Percentiles rank a stretch among this genome's conserved stretches.
These are phyloP conservation scores for Eleusine coracana DNA, from an alignment of 176 grass and related monocot species.

Conservation along the genomic window DNA sequence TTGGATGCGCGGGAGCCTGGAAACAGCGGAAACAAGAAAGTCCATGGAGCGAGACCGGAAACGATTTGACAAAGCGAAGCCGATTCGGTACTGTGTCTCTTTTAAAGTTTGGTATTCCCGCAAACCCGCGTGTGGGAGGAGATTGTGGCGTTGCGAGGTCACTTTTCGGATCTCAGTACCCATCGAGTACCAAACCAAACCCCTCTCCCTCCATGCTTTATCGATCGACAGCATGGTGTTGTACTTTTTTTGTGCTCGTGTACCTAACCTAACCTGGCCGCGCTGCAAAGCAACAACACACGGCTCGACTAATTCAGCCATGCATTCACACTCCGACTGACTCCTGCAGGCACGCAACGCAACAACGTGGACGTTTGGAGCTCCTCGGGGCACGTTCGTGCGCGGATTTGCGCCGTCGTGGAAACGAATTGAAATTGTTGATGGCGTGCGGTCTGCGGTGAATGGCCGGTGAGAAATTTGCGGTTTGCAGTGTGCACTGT, in stretches of 20 bases:
- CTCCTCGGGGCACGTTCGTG: too few relatives aligned
- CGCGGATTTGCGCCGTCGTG: too few relatives aligned
- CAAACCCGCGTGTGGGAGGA: conserved; percentile 31
- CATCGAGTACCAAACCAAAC: conserved; percentile 11
- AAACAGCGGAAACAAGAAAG: background rate
- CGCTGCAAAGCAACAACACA: conserved; percentile 26
- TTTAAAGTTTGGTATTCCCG: conserved; percentile 44
- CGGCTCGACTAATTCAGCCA: conserved; percentile 8
- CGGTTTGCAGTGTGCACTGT: background rate
- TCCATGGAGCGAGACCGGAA: background rate
- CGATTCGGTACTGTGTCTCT: conserved; percentile 40
- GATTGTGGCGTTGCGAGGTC: conserved; percentile 47
- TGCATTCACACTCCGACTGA: background rate
- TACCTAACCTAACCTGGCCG: conserved; percentile 36
- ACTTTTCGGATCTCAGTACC: background rate
- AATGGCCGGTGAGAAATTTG: background rate
- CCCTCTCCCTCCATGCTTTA: background rate
- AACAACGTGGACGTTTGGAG: background rate
- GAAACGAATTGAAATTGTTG: too few relatives aligned
- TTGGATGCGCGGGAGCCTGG: background rate
- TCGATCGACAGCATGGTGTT: background rate
- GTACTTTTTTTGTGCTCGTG: background rate
- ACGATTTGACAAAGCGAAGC: background rate
- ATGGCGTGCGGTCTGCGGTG: too few relatives aligned
- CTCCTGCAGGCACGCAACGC: background rate